These are phyloP conservation scores for Aspergillus sp. DNA, from an alignment of 2,329 filamentous ascomycete genomes.

Conservation along the genomic window DNA sequence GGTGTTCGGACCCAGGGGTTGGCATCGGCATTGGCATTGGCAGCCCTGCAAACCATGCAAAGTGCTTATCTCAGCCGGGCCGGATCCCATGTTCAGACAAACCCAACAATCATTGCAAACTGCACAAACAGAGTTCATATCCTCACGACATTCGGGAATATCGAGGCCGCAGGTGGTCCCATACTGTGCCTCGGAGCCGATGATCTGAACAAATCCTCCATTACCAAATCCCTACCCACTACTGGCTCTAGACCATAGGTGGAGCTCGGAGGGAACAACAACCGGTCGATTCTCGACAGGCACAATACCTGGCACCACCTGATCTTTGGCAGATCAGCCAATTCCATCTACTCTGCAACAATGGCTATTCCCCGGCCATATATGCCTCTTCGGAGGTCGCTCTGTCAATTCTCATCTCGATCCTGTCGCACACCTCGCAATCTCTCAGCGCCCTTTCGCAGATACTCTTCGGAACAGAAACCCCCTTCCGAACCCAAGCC, in stretches of 20 bases:
- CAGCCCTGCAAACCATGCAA: background rate
- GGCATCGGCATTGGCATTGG: background rate
- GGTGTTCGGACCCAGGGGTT: background rate
- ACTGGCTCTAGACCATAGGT: constrained; percentile 5
- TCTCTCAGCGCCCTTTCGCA: constrained; percentile 25
- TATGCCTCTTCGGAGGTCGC: constrained; percentile 38
- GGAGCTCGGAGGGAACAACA: constrained; percentile 10
- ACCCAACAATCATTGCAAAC: constrained; percentile 20
- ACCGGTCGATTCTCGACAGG: background rate
- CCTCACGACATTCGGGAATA: constrained; percentile 6
- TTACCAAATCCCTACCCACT: background rate
- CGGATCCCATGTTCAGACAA: background rate
- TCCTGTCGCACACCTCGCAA: constrained; percentile 25
- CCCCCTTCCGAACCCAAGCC: constrained; percentile 24
- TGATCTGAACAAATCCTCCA: constrained; percentile 1
- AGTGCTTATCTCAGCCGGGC: background rate
- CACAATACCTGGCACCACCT: constrained; percentile 16
- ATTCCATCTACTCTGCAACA: constrained; percentile 18
- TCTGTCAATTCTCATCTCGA: constrained; percentile 29
- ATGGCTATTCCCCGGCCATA: constrained; percentile 39
- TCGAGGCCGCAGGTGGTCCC: constrained; percentile 21
- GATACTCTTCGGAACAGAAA: constrained; percentile 30
- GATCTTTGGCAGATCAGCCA: constrained; percentile 21
- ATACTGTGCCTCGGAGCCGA: constrained; percentile 14
- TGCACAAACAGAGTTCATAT: constrained; percentile 13